Percentiles rank a stretch among this genome's conserved stretches.
Conservation (phyloP, 2,329 filamentous ascomycete genomes). For the Esteya vermicola region DNA sequence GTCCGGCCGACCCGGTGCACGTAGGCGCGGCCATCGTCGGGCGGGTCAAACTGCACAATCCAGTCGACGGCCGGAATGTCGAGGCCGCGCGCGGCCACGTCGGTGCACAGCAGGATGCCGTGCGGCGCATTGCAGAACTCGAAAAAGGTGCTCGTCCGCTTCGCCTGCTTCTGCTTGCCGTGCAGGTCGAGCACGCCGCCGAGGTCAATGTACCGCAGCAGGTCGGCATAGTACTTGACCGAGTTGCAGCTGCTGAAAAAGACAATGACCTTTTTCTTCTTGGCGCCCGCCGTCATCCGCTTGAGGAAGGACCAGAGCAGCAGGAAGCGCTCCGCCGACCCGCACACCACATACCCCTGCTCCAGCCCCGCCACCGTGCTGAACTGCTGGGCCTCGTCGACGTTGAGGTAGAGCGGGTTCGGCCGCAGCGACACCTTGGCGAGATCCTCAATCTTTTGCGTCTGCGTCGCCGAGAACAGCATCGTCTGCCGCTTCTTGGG, state of each 20-base stretch:
- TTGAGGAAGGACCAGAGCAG: constrained; percentile 91
- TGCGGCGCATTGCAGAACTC: constrained; percentile 68
- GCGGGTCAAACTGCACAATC: constrained; percentile 92
- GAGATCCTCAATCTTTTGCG: constrained; percentile 94
- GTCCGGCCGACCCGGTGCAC: constrained; percentile 95
- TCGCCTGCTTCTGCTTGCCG: constrained; percentile 89
- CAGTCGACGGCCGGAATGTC: constrained; percentile 93
- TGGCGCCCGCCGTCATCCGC: constrained; percentile 69
- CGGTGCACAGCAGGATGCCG: constrained; percentile 87
- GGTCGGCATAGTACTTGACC: constrained; percentile 89
- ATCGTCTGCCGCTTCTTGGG: constrained; percentile 84
- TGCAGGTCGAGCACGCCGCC: constrained; percentile 59
- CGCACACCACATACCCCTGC: constrained; percentile 90
- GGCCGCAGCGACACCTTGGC: constrained; percentile 84
- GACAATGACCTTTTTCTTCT: constrained; percentile 97
- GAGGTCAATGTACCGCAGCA: constrained; percentile 95
- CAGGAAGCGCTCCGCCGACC: constrained; percentile 85
- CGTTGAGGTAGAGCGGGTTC: constrained; percentile 92
- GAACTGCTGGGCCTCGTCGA: constrained; percentile 64
- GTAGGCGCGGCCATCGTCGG: constrained; percentile 80
- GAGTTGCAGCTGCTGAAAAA: constrained; percentile 89
- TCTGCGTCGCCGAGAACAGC: constrained; percentile 98
- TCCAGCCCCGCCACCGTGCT: constrained; percentile 88
- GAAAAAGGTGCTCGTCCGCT: constrained; percentile 97
- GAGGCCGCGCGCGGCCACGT: constrained; percentile 86